Base-by-base conservation (phyloP, 2,329 filamentous ascomycete species). In the Paracamarosporium sp. region DNA sequence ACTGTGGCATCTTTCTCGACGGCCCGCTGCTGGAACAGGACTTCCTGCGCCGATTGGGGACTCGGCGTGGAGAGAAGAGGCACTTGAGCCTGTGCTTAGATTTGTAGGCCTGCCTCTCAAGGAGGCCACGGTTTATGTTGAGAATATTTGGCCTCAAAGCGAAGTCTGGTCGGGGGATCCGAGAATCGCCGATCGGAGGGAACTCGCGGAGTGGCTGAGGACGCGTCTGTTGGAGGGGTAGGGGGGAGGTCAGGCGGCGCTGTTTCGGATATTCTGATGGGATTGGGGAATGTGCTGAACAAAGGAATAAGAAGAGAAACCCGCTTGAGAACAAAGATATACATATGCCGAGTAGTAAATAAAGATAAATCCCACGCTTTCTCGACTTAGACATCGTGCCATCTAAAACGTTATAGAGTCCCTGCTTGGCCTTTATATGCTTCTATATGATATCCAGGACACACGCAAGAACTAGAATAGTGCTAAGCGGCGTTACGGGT, bases 91-190 rank as follows among this genome's bases (percentile, higher is more conserved):
- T n/a, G 15, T 50, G 24, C 33, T 40, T 22, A 22, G 33, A 13
- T 28, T 38, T 11, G 25, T 13, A 1, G 13, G 5, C 5, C 24
- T 48, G 2, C 9, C 30, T 36, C 31, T 40, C 15, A 7, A 50
- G 25, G 24, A 50, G 15, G 33, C 40, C 12, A 50, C 33, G 25
- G 33, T 40, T 30, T 15, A 40, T 11, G 46, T 50, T 9, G 47
- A 40, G 2, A 50, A 50, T 28, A 4, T 13, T 12, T 28, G 33
- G 9, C 45, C 30, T 22, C 5, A 9, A 3, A 28, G 11, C 5
- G 47, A 50, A 7, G 11, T 50, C 7, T 30, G 47, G 47, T 50
- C 47, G 3, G 47, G 47, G 22, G 47, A 50, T 17, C 33, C 47
- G 24, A 38, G 11, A 2, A 30, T 40, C 5, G 11, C 13, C 1